phyloP scores from a whole-genome alignment of 1,139 yeast genomes.

The Yamadazyma oceani region DNA sequence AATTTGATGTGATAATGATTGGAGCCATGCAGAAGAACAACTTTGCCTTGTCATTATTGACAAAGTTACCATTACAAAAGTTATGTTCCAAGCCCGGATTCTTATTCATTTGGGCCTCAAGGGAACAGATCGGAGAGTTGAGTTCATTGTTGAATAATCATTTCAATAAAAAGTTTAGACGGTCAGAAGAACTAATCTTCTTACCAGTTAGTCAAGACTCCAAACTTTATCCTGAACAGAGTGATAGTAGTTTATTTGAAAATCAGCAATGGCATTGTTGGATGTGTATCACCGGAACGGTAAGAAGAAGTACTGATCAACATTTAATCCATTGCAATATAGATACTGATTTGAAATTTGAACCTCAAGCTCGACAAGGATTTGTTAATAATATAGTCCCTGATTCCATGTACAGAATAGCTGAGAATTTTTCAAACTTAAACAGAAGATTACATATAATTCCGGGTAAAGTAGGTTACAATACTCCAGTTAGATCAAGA shows the following conservation, averaged over 20 bases:
- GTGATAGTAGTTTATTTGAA: slow-evolving; percentile 27
- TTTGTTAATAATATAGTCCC: slow-evolving; percentile 53
- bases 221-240: slow-evolving; percentile 52
- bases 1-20: slow-evolving; percentile 88
- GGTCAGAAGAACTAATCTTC: slow-evolving; percentile 83
- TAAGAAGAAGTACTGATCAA: slow-evolving; percentile 78
- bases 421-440: slow-evolving; percentile 88
- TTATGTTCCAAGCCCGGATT: slow-evolving; percentile 85
- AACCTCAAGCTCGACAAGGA: slow-evolving; percentile 18
- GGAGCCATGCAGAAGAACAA: slow-evolving; percentile 81
- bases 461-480: slow-evolving; percentile 65
- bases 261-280: slow-evolving; percentile 89
- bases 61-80: slow-evolving; percentile 66
- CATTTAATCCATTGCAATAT: slow-evolving; percentile 89
- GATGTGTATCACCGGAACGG: slow-evolving; percentile 96
- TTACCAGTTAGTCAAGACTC: slow-evolving; percentile 61
- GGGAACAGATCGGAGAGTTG: slow-evolving; percentile 65
- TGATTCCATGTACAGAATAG: slow-evolving; percentile 70
- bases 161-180: slow-evolving; percentile 76
- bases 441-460: slow-evolving; percentile 81
- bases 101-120: slow-evolving; percentile 82
- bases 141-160: slow-evolving; percentile 55
- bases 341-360: slow-evolving; percentile 80
- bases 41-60: slow-evolving; percentile 57
- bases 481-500: slow-evolving; percentile 66